phyloP scores from a whole-genome alignment of 2,329 filamentous ascomycete genomes.

The Coniochaeta sp. region DNA sequence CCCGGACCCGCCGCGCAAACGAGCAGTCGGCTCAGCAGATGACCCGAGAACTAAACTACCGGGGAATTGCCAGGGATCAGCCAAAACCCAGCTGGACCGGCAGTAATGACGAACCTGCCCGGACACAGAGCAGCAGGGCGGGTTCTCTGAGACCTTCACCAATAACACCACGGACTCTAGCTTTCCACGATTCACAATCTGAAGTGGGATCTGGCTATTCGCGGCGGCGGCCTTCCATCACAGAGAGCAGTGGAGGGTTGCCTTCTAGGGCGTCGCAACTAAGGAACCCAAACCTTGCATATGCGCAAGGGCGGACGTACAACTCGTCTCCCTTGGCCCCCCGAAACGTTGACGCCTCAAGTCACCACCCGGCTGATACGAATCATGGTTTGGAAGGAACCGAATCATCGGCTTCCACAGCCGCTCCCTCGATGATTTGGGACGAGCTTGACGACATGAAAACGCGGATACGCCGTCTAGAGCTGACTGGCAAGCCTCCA shows the following conservation, averaged over 20 bases:
- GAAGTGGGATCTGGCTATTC: constrained; percentile 22
- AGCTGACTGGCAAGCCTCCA: constrained; percentile 82
- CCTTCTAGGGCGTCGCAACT: constrained; percentile 36
- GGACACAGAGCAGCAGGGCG: constrained; percentile 7
- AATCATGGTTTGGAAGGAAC: constrained; percentile 56
- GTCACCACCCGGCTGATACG: constrained; percentile 27
- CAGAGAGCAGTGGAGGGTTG: constrained; percentile 34
- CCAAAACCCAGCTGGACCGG: constrained; percentile 26
- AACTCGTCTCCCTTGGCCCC: constrained; percentile 55
- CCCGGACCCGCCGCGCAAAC: constrained; percentile 33
- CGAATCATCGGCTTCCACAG: constrained; percentile 82
- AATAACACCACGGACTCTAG: constrained; percentile 40
- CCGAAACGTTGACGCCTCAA: constrained; percentile 27
- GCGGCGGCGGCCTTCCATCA: constrained; percentile 37
- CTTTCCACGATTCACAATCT: constrained; percentile 35
- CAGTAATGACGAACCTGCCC: neutral
- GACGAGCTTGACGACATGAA: constrained; percentile 95
- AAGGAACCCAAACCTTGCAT: constrained; percentile 30
- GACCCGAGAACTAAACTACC: constrained; percentile 37
- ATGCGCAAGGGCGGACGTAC: constrained; percentile 37
- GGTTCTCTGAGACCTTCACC: constrained; percentile 32
- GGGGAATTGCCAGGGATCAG: constrained; percentile 34
- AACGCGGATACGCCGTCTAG: constrained; percentile 82
- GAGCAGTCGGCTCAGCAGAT: constrained; percentile 31
- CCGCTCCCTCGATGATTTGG: constrained; percentile 90